Evolutionary conservation across 139 green algal species (phyloP).

Genomic region (Closterium sp.): DNA sequence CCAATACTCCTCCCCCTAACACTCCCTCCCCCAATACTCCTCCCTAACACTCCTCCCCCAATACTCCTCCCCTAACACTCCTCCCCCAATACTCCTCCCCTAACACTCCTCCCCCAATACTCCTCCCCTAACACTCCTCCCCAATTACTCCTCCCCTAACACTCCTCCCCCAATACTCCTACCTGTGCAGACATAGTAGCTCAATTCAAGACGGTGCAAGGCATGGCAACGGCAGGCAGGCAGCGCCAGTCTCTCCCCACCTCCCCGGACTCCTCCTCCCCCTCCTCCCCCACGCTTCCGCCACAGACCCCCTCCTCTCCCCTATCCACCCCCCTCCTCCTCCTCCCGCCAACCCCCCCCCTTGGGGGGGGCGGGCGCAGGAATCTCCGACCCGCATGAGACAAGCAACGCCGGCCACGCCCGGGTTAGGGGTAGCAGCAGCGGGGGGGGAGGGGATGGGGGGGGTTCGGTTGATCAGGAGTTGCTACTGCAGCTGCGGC

Average conservation of each 20-base stretch:
- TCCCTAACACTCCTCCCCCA: too few relatives aligned
- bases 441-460: neutral
- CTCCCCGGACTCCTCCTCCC: neutral
- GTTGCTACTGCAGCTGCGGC: neutral
- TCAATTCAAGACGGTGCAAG: neutral
- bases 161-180: too few relatives aligned
- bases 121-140: neutral
- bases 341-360: neutral
- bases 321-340: neutral
- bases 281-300: neutral
- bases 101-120: neutral
- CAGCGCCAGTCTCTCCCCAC: neutral
- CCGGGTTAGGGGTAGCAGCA: neutral
- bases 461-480: neutral
- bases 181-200: neutral
- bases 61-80: too few relatives aligned
- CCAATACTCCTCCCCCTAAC: neutral
- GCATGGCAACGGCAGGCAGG: neutral
- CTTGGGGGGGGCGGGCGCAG: neutral
- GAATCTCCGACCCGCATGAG: neutral
- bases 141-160: too few relatives aligned
- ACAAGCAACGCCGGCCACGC: neutral
- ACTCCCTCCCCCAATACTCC: too few relatives aligned
- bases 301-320: neutral
- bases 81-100: too few relatives aligned